Evolutionary conservation across 2,329 filamentous ascomycete genomes (phyloP).

Genomic region (Sphaceloma murrayae): DNA sequence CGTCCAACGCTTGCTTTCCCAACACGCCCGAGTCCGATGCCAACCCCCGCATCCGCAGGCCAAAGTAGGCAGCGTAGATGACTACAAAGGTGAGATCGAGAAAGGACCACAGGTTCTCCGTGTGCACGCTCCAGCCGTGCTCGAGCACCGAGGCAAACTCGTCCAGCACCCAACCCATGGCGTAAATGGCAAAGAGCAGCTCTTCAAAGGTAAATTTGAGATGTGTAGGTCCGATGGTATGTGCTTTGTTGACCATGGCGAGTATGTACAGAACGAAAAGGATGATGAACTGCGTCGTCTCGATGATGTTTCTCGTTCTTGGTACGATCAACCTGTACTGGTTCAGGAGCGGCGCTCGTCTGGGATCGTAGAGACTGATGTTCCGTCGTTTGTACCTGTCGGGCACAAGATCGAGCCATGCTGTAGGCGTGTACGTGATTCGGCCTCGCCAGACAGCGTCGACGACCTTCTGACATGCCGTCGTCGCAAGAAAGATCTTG

Average conservation of each 20-base stretch:
- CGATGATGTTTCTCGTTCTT: slow-evolving; percentile 64
- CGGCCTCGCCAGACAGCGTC: slow-evolving; percentile 73
- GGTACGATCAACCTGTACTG: slow-evolving; percentile 80
- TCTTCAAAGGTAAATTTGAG: slow-evolving; percentile 44
- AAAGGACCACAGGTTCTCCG: slow-evolving; percentile 82
- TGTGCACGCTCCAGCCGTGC: slow-evolving; percentile 71
- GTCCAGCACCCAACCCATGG: slow-evolving; percentile 69
- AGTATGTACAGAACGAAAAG: slow-evolving; percentile 59
- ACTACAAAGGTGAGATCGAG: slow-evolving; percentile 68
- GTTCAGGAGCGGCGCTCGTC: slow-evolving; percentile 65
- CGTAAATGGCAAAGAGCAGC: slow-evolving; percentile 60
- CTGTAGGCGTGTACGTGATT: slow-evolving; percentile 72
- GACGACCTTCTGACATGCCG: slow-evolving; percentile 71
- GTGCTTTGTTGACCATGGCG: slow-evolving; percentile 60
- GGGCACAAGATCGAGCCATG: slow-evolving; percentile 73
- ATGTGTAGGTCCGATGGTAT: slow-evolving; percentile 33
- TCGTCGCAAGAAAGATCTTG: slow-evolving; percentile 66
- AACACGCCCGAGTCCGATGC: slow-evolving; percentile 36
- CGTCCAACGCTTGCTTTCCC: slow-evolving; percentile 61
- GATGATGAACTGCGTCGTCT: slow-evolving; percentile 62
- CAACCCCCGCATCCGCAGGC: slow-evolving; percentile 57
- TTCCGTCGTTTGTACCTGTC: slow-evolving; percentile 79
- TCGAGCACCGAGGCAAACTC: slow-evolving; percentile 68
- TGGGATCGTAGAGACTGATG: slow-evolving; percentile 70
- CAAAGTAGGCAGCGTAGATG: slow-evolving; percentile 61